Evolutionary conservation across 441 rosid species (phyloP).

Genomic region (Populus hybrid): DNA sequence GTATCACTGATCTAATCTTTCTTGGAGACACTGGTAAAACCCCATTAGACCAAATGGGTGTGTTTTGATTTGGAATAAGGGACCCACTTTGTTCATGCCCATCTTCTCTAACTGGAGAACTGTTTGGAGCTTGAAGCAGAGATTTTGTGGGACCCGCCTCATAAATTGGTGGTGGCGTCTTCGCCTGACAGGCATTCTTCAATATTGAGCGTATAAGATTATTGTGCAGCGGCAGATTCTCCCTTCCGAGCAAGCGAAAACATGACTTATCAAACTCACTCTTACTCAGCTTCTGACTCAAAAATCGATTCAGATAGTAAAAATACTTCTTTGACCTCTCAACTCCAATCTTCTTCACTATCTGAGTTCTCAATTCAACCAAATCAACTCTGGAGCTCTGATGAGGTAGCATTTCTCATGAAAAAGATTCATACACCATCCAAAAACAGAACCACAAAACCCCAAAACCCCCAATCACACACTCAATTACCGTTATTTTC

Average conservation of each 20-base stretch:
- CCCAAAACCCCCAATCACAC: conserved; percentile 18
- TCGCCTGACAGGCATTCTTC: conserved; percentile 72
- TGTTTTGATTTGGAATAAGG: conserved; percentile 43
- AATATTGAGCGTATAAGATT: conserved; percentile 67
- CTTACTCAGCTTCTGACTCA: conserved; percentile 74
- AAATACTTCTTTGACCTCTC: conserved; percentile 78
- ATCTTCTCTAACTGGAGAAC: conserved; percentile 46
- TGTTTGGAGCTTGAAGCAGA: conserved; percentile 32
- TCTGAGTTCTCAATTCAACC: conserved; percentile 34
- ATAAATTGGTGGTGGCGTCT: conserved; percentile 49
- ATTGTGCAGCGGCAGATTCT: conserved; percentile 82
- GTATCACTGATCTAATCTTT: conserved; percentile 57
- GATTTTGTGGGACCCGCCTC: conserved; percentile 50
- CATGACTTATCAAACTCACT: conserved; percentile 78
- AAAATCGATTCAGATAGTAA: conserved; percentile 61
- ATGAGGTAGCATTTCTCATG: conserved; percentile 71
- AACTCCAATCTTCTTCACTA: conserved; percentile 59
- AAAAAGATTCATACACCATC: conserved; percentile 46
- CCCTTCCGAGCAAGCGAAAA: conserved; percentile 66
- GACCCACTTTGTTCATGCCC: conserved; percentile 53
- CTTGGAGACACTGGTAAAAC: conserved; percentile 62
- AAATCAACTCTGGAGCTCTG: conserved; percentile 75
- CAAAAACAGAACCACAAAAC: conserved; percentile 24
- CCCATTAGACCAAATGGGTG: conserved; percentile 67
- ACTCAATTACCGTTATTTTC: conserved; percentile 26